These are phyloP conservation scores for Forsythia viridissima DNA, from an alignment of 257 asterid species.

Conservation along the genomic window DNA sequence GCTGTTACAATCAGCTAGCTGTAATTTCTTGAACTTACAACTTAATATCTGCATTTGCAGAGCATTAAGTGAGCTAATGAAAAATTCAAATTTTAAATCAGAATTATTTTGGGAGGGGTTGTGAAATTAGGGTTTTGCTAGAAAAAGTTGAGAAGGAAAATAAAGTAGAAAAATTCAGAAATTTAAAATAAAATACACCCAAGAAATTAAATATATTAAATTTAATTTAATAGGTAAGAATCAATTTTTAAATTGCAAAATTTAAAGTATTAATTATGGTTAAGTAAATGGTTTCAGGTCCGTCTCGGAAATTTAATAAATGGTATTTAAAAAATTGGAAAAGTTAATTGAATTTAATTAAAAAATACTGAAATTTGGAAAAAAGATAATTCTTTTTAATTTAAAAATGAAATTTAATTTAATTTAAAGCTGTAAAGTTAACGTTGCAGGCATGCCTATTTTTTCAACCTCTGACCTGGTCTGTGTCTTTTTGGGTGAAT, in stretches of 20 bases:
- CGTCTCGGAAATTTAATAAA: constrained; percentile 79
- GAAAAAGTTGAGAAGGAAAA: constrained; percentile 25
- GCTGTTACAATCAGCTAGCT: constrained; percentile 17
- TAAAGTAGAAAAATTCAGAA: constrained; percentile 29
- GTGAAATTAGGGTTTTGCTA: constrained; percentile 50
- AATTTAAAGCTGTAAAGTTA: constrained; percentile 73
- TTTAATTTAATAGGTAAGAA: constrained; percentile 36
- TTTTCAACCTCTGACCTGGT: constrained; percentile 49
- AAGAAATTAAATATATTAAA: constrained; percentile 35
- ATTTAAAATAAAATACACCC: constrained; percentile 28
- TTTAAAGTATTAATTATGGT: constrained; percentile 78
- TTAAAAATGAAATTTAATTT: constrained; percentile 38
- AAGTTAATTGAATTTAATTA: constrained; percentile 48
- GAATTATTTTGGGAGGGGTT: constrained; percentile 21
- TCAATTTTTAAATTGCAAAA: constrained; percentile 68
- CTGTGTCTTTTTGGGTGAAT: constrained; percentile 34
- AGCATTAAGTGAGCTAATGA: constrained; percentile 23
- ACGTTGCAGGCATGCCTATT: constrained; percentile 51
- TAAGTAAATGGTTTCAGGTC: constrained; percentile 87
- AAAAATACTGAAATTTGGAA: constrained; percentile 27
- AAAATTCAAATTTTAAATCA: not conserved
- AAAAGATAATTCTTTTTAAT: constrained; percentile 29
- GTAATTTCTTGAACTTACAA: constrained; percentile 23
- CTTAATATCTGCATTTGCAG: constrained; percentile 34
- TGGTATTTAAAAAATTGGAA: constrained; percentile 35